Percentiles rank a stretch among this genome's conserved stretches.
phyloP scores from a whole-genome alignment of 1,284 basidiomycete genomes.

The Naganishia sp. region DNA sequence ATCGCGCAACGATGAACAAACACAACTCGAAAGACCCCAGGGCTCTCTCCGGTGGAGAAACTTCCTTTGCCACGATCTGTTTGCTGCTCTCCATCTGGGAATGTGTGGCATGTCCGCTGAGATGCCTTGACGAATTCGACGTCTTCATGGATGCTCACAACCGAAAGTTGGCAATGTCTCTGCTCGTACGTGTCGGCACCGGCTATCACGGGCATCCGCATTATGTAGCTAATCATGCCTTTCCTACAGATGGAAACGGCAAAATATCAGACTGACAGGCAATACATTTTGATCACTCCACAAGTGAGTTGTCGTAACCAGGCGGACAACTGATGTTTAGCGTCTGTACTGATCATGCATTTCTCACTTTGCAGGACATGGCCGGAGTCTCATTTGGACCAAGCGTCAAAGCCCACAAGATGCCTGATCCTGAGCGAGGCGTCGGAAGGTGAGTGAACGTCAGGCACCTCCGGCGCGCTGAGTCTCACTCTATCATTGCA shows the following conservation, averaged over 20 bases:
- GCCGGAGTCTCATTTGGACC: conserved; percentile 40
- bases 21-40: conserved; percentile 68
- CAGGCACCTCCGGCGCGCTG: background rate
- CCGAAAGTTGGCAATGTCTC: conserved; percentile 82
- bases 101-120: conserved; percentile 85
- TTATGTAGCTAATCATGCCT: background rate
- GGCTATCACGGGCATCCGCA: background rate
- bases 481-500: background rate
- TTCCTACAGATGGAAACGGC: conserved; percentile 74
- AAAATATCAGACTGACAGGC: conserved; percentile 76
- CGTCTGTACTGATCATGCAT: background rate
- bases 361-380: conserved; percentile 43
- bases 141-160: conserved; percentile 97
- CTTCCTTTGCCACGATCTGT: conserved; percentile 95
- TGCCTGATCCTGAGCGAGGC: conserved; percentile 47
- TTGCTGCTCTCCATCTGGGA: conserved; percentile 92
- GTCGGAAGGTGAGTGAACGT: conserved; percentile 10
- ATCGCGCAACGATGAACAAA: conserved; percentile 14
- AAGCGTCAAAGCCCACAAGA: conserved; percentile 44
- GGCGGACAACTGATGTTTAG: background rate
- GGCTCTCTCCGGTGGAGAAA: conserved; percentile 84
- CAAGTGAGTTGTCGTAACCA: conserved; percentile 41
- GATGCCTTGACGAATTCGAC: conserved; percentile 87
- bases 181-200: conserved; percentile 67
- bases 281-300: conserved; percentile 90